Evolutionary conservation across 352 stramenopile genomes (phyloP), one percentile per base, ranked within the genome.

Genomic region (Globisporangium okanoganense): DNA sequence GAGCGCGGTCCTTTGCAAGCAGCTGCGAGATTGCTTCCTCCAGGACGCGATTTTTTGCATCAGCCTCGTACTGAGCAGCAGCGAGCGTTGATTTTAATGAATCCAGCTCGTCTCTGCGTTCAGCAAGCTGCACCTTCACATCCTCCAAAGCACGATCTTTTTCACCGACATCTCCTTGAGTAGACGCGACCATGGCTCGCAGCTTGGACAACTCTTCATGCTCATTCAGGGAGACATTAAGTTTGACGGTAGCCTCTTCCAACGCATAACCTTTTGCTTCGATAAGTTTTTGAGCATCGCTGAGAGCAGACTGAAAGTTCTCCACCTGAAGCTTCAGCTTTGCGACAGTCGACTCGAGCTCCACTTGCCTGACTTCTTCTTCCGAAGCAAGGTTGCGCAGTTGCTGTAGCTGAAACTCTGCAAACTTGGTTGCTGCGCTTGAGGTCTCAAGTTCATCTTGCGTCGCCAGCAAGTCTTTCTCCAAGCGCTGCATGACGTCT

Each of bases 381-480:
- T 87, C 79, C 0, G 72, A 63, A 12, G 78, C 69, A 8, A 82
- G 49, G 1, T 79, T 72, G n/a, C 79, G 79, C 29, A 91, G 69
- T 50, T 93, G 81, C 36, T 89, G 76, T 5, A 94, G 65, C 51
- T 92, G 79, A 41, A 90, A 94, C 58, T 94, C 82, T 16, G 82
- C 84, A 62, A 90, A 94, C 45, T 94, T 94, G 2, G 80, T 85
- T 13, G 84, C 78, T 14, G 78, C 76, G 41, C 75, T 90, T 0
- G 82, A 85, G 2, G 84, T 94, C 60, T 94, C 84, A n/a, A 92
- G 69, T 25, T 94, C 84, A 29, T 94, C 84, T 51, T 90, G 79
- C 0, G 72, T 77, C 13, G 73, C 71, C 44, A 85, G 49, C 41
- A 90, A 52, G 27, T 82, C 72, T 48, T 88, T 86, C 52, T 94